These are phyloP conservation scores for Nematocida sp. DNA, from an alignment of 371 early-diverging fungal genomes.

Conservation along the genomic window DNA sequence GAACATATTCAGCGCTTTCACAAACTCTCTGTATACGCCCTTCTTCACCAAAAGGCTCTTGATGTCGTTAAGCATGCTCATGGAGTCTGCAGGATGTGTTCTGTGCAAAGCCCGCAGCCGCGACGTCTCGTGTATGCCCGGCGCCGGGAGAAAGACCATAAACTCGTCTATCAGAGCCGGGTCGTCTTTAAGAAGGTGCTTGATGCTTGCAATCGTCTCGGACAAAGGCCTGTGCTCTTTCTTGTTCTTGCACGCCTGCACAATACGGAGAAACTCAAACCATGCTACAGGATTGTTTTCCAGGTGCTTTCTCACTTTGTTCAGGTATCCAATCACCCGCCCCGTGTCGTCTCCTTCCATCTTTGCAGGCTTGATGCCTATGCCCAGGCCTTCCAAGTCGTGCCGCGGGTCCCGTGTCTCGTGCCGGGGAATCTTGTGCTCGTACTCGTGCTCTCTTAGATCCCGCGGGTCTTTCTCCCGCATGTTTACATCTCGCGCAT, in stretches of 20 bases:
- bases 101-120: not conserved
- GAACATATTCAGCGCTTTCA: constrained; percentile 85
- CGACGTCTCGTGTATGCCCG: not conserved
- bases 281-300: constrained; percentile 48
- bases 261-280: constrained; percentile 60
- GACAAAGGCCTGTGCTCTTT: constrained; percentile 34
- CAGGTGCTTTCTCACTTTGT: constrained; percentile 62
- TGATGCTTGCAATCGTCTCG: constrained; percentile 53
- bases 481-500: no score
- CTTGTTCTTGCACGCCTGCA: constrained; percentile 55
- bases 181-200: constrained; percentile 55
- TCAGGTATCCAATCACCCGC: constrained; percentile 59
- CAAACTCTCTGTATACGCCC: constrained; percentile 83
- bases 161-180: constrained; percentile 63
- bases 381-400: constrained; percentile 42
- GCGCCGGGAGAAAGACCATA: constrained; percentile 51
- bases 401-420: not conserved
- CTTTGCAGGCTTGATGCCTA: constrained; percentile 9
- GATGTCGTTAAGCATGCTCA: constrained; percentile 69
- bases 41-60: constrained; percentile 68
- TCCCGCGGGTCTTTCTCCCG: not conserved
- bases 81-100: constrained; percentile 77
- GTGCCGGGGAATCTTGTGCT: not conserved
- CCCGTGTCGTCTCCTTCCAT: constrained; percentile 43
- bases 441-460: not conserved